Base-by-base conservation (phyloP, 768 basidiomycete species). In the Rhizopogon vesiculosus region DNA sequence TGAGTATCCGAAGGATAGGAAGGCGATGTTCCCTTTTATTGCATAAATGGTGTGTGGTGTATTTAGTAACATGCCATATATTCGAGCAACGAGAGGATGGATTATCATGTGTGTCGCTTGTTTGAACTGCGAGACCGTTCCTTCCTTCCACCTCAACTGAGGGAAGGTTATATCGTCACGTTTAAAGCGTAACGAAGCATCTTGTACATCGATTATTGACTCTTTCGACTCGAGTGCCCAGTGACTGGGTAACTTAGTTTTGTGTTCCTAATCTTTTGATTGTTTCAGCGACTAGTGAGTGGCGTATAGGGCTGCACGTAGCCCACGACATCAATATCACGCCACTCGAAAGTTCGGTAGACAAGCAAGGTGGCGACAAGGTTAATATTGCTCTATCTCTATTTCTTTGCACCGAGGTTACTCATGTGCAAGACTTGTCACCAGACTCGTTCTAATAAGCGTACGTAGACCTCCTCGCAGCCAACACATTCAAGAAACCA, bases 11-110 rank as follows among this genome's bases (percentile, higher is more conserved):
- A 79, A 73, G 61, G 74, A 71, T 19, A 77, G 93, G 69, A 92
- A 87, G 70, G 86, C 83, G 38, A 84, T 96, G 69, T 76, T 93
- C 62, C 94, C 93, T 0, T 88, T 87, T 43, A 58, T 69, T 42
- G 68, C 69, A 13, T 69, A 52, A 49, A 7, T 35, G 33, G 33
- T 49, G 7, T 46, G 45, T 22, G 19, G 18, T 4, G 18, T 35
- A 35, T 49, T 22, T 16, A 35, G 33, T 22, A 22, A 19, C 15
- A 49, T 48, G 33, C 5, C 33, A 49, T 22, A 35, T 49, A 35
- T 15, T 13, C 29, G 19, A 35, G 33, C 15, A 13, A 18, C 9
- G 35, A 48, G 15, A 48, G 33, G 46, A 35, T 48, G 15, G 19
- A 15, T 22, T 3, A 7, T 35, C 19, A 33, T 19, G 7, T 48